Base-by-base conservation (phyloP, 192 early-diverging fungal genomes). In the Umbelopsis sp. region DNA sequence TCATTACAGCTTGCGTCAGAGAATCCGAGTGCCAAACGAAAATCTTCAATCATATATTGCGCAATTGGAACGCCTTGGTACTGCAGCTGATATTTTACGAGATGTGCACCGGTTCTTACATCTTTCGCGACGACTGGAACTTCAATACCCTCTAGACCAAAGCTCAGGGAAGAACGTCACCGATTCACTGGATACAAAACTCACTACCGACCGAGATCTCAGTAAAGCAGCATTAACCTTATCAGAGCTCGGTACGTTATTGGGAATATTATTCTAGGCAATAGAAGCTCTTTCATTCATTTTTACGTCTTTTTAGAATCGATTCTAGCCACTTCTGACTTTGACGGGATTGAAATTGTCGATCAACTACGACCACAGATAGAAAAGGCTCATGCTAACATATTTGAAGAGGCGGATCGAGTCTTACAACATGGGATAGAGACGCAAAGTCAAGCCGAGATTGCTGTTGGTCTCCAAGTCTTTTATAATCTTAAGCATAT, bases 301-400 rank as follows among this genome's bases (percentile, higher is more conserved):
- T 41, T 14, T n/a, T 22, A 34, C 17, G 69, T 54, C 5, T 25
- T 47, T 68, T 45, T 77, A 83, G 91, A 88, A 21, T 53, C 56
- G 0, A 79, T 92, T 44, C 65, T 89, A 32, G 70, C 82, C 31
- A 90, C 90, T 44, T 75, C 78, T 1, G 87, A 90, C 75, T 78
- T 93, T 66, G 78, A 82, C 20, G 92, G 90, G 10, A 90, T 93
- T 71, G 82, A 88, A 54, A 77, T 89, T 22, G 84, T 92, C 2
- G 87, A 89, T 54, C 71, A 70, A 5, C 86, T 92, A 65, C 44
- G 87, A 20, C 65, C 65, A 10, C 75, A 80, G 24, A 80, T 93
- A 32, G 66, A 77, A 56, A 69, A 81, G 9, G 73, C 81, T 9
- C 82, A 82, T 56, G 68, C 71, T 20, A 59, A 71, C 32, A 82